Evolutionary conservation across 257 asterid genomes (phyloP), one percentile per base, ranked within the genome.

Genomic region (Salvia miltiorrhiza): DNA sequence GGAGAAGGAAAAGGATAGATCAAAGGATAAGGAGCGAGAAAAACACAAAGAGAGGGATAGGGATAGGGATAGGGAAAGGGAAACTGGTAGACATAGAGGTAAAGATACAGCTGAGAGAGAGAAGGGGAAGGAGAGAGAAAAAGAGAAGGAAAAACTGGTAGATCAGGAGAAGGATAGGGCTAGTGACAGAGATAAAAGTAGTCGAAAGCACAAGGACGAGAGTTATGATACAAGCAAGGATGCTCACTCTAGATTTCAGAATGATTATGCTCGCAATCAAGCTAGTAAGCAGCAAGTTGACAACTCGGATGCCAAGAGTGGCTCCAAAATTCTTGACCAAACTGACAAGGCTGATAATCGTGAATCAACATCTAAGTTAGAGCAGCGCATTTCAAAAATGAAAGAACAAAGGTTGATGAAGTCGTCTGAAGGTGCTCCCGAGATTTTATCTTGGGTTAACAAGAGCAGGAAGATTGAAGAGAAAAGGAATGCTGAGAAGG

Each of bases 381-480:
- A 82, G 82, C 84, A 82, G 54, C 97, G 97, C 65, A 83, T 90
- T 82, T 58, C 76, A 24, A 90, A 77, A 81, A 87, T 89, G 89
- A 87, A 80, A 76, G 96, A 86, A 81, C 95, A 86, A 76, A 87
- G 99, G 80, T 43, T 89, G 81, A 83, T 65, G 79, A 88, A 82
- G 74, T 73, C 89, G 17, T 62, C 93, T 53, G 99, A 90, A 73
- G 96, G 86, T 79, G 85, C 67, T 62, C 87, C 90, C 53, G 97
- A 89, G 67, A 87, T 89, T 84, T 75, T 85, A 72, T 2, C 92
- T 12, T 94, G 97, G 97, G 93, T 94, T 48, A 84, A 54, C 73
- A 87, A 71, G 86, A 91, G 96, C 83, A 90, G 96, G 44, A 89
- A 87, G 81, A 76, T 91, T 61, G 96, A 87, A 79, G 89, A 88